phyloP scores from a whole-genome alignment of 305 asterid genomes.

The Ilex paraguariensis region DNA sequence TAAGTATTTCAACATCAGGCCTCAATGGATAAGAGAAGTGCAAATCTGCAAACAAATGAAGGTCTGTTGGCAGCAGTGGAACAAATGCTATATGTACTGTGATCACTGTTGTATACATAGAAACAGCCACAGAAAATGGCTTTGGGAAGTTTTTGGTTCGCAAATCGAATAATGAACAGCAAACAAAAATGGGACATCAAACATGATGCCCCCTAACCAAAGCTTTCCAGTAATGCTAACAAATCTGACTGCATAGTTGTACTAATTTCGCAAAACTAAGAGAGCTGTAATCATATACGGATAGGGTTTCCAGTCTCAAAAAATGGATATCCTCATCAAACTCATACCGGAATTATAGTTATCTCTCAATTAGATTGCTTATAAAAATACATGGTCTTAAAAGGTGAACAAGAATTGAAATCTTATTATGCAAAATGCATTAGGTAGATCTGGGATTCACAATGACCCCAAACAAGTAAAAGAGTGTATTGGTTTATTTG shows the following conservation, averaged over 20 bases:
- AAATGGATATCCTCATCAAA: too few species aligned
- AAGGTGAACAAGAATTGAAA: background rate
- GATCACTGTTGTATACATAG: background rate
- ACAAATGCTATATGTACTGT: conserved; percentile 5
- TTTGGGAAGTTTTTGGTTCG: background rate
- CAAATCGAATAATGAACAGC: background rate
- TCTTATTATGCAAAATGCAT: background rate
- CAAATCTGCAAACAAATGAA: conserved; percentile 53
- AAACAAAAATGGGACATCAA: background rate
- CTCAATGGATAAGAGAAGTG: conserved; percentile 88
- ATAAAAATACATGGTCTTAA: too few species aligned
- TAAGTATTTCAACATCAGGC: conserved; percentile 81
- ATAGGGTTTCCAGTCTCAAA: too few species aligned
- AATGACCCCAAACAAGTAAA: too few species aligned
- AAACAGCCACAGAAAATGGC: background rate
- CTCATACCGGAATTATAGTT: too few species aligned
- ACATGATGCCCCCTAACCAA: background rate
- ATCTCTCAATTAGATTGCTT: too few species aligned
- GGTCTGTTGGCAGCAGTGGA: background rate
- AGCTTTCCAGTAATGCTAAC: background rate
- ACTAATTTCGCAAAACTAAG: too few species aligned
- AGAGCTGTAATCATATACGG: too few species aligned
- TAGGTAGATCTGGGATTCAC: too few species aligned
- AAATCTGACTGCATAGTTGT: too few species aligned
- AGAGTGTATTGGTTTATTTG: background rate